Evolutionary conservation across 2,329 filamentous ascomycete genomes (phyloP).

Genomic region (Cercospora sp.): DNA sequence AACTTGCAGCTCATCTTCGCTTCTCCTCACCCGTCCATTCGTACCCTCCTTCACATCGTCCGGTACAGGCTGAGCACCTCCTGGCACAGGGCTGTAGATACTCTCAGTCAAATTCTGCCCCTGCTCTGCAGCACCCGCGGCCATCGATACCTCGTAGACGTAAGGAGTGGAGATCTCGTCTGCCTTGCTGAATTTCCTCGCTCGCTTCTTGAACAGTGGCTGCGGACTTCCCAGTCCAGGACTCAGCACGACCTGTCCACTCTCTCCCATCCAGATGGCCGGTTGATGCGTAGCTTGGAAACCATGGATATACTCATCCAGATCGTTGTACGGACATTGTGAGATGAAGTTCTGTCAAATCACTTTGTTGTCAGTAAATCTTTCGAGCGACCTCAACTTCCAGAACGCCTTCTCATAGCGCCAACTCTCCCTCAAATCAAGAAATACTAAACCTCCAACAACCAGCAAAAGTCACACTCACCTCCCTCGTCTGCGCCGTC

Average conservation of each 20-base stretch:
- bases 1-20: background rate
- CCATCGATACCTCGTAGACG: slow-evolving; percentile 48
- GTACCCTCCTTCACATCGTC: slow-evolving; percentile 43
- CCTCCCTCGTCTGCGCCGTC: slow-evolving; percentile 49
- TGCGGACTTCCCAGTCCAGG: slow-evolving; percentile 42
- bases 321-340: slow-evolving; percentile 50
- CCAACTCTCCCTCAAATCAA: no score
- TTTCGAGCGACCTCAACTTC: no score
- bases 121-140: slow-evolving; percentile 24
- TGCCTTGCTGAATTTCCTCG: slow-evolving; percentile 45
- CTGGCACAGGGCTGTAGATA: slow-evolving; percentile 43
- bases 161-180: slow-evolving; percentile 49
- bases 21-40: slow-evolving; percentile 41
- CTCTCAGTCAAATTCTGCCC: slow-evolving; percentile 37
- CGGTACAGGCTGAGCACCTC: slow-evolving; percentile 44
- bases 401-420: no score
- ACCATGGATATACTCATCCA: slow-evolving; percentile 48
- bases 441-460: no score
- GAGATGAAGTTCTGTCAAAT: slow-evolving; percentile 49
- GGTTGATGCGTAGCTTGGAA: slow-evolving; percentile 55
- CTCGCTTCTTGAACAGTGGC: slow-evolving; percentile 45
- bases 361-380: background rate
- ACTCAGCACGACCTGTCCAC: slow-evolving; percentile 48
- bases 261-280: slow-evolving; percentile 56
- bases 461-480: no score